Conservation (phyloP, 1,284 basidiomycete genomes). For the Apiotrichum porosum region DNA sequence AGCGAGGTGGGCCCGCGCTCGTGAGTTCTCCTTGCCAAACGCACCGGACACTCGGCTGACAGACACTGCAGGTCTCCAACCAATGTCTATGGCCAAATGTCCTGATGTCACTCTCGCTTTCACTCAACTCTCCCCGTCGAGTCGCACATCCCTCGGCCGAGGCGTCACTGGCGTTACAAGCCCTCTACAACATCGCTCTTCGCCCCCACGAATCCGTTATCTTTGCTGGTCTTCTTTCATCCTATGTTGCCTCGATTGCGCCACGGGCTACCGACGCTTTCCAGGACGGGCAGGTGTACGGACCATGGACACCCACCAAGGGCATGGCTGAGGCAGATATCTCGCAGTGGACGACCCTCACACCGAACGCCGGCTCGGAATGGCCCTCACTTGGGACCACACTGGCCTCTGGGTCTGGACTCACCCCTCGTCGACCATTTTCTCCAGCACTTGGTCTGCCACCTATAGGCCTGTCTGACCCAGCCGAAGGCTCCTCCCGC, state of each 20-base stretch:
- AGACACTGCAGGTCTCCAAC: slow-evolving; percentile 27
- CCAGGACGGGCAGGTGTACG: slow-evolving; percentile 22
- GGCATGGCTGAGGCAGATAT: slow-evolving; percentile 25
- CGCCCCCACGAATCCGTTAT: slow-evolving; percentile 37
- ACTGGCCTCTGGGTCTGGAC: slow-evolving; percentile 12
- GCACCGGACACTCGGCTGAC: no score
- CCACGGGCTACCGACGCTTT: slow-evolving; percentile 2
- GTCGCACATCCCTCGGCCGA: slow-evolving; percentile 14
- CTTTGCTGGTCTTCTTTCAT: slow-evolving; percentile 37
- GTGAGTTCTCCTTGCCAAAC: no score
- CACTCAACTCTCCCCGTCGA: neutral
- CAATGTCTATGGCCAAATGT: slow-evolving; percentile 40
- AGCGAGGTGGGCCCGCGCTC: slow-evolving; percentile 36
- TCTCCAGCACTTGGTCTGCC: slow-evolving; percentile 13
- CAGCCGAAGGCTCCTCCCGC: slow-evolving; percentile 2
- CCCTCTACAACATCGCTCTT: slow-evolving; percentile 39
- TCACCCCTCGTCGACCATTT: slow-evolving; percentile 17
- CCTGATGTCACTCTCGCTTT: slow-evolving; percentile 31
- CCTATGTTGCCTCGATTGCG: slow-evolving; percentile 14
- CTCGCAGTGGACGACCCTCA: slow-evolving; percentile 39
- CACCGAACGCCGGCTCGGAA: slow-evolving; percentile 26
- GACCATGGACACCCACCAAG: slow-evolving; percentile 36
- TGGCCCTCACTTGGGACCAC: slow-evolving; percentile 25
- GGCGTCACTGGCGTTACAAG: slow-evolving; percentile 31
- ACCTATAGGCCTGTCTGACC: slow-evolving; percentile 12